phyloP scores from a whole-genome alignment of 2,329 filamentous ascomycete species.

The Pseudogymnoascus sp. region DNA sequence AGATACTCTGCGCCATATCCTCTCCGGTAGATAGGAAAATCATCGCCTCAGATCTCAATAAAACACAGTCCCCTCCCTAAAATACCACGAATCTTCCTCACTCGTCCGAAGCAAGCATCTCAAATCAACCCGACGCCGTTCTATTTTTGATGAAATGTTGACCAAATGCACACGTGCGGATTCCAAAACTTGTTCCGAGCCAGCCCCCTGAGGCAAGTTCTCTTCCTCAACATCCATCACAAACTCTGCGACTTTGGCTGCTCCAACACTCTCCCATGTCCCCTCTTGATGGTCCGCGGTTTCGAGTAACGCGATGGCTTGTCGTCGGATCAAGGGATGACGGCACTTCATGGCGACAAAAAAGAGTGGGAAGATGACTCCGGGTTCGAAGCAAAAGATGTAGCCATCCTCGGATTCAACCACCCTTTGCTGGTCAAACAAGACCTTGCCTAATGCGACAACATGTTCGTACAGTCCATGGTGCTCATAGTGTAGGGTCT shows the following conservation, averaged over 20 bases:
- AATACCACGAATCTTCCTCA: neutral
- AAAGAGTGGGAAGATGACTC: conserved; percentile 55
- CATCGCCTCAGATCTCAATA: neutral
- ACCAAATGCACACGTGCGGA: neutral
- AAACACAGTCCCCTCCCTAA: neutral
- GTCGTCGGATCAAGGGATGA: conserved; percentile 45
- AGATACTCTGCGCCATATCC: neutral
- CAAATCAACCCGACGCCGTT: neutral
- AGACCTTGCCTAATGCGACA: conserved; percentile 9
- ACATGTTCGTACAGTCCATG: conserved; percentile 9
- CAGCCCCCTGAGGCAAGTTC: neutral
- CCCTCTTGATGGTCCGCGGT: conserved; percentile 55
- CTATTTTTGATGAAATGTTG: neutral
- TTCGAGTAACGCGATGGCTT: conserved; percentile 52
- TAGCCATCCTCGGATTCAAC: neutral
- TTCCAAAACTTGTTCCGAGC: neutral
- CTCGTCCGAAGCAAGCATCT: neutral
- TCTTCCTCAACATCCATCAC: neutral
- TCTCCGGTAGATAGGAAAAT: neutral
- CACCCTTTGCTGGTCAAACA: neutral
- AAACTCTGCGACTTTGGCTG: neutral
- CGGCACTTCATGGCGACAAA: conserved; percentile 58
- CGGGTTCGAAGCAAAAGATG: conserved; percentile 22
- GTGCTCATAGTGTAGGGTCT: conserved; percentile 11
- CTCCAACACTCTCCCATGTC: conserved; percentile 50